Base-by-base conservation (phyloP, 257 asterid genomes). In the Plantago ovata region DNA sequence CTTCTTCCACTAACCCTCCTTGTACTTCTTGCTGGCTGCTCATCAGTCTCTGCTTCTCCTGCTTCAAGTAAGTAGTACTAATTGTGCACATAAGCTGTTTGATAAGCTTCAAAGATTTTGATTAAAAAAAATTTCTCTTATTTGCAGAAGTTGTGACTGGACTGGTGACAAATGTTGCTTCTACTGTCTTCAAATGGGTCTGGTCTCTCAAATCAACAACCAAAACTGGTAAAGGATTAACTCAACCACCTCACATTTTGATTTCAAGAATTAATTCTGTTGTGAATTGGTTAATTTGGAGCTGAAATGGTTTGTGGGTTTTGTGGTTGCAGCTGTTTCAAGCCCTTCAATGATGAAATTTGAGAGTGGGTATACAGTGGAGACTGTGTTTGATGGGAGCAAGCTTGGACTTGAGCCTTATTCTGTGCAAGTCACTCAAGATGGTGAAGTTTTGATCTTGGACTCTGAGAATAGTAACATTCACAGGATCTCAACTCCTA, bases 351-450 rank as follows among this genome's bases (percentile, higher is more conserved):
- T 85, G 99, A 70, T 89, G 78, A 93, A 89, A 77, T 89, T 93
- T 45, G 99, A 89, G 76, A 70, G 92, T 61, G 99, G 99, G 49
- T 93, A 93, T 66, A 69, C 61, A 20, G 97, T 93, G 33, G 99
- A 89, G 79, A 93, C 99, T 8, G 96, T 93, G 64, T 93, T 93
- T 60, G 99, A 93, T 70, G 99, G 99, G 47, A 93, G 92, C 63
- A 93, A 93, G 74, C 79, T 72, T 44, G 99, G 97, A 22, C 86
- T 93, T 68, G 97, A 84, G 32, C 97, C 98, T 2, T 51, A 80
- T 69, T 67, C 93, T 1, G 88, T 84, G 21, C 86, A 79, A 63
- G 84, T 82, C 66, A 85, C 94, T 16, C 74, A 84, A 6, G 72
- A 72, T 43, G 98, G 95, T 38, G 95, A 92, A 57, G 49, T 92